These are phyloP conservation scores for Dryas integrifolia DNA, from an alignment of 331 rosid species.

Conservation along the genomic window DNA sequence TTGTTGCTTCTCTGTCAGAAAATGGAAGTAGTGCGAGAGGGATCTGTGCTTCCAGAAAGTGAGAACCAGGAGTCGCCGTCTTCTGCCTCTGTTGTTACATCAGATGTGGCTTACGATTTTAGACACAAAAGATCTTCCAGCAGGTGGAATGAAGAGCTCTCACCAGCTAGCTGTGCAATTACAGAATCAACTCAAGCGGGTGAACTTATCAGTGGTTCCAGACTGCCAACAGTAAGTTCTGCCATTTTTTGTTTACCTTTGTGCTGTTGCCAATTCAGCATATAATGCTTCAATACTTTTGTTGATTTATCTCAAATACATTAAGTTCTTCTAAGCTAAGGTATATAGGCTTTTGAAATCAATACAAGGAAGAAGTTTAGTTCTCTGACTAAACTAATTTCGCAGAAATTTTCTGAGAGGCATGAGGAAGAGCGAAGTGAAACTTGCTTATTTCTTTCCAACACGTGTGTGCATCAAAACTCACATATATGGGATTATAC, in stretches of 20 bases:
- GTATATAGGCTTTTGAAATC: not conserved
- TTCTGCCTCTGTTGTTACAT: conserved; percentile 37
- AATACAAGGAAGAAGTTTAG: not conserved
- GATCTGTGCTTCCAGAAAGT: conserved; percentile 51
- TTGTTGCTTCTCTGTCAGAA: conserved; percentile 43
- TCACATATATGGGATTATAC: not conserved
- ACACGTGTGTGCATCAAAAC: not conserved
- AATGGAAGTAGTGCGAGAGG: conserved; percentile 51
- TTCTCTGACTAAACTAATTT: not conserved
- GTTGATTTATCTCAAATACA: not conserved
- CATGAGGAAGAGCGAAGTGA: not conserved
- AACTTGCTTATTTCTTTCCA: conserved; percentile 1
- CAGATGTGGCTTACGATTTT: conserved; percentile 54
- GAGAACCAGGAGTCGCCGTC: conserved; percentile 59
- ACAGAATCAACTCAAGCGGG: conserved; percentile 86
- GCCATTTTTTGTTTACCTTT: conserved; percentile 14
- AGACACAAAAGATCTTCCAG: conserved; percentile 80
- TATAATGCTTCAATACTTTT: not conserved
- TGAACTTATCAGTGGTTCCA: conserved; percentile 72
- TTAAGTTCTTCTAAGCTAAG: too few species aligned
- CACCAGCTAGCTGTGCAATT: conserved; percentile 66
- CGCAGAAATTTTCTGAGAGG: not conserved
- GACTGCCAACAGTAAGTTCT: conserved; percentile 42
- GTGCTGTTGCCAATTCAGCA: conserved; percentile 13
- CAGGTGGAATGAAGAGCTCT: conserved; percentile 80